Evolutionary conservation across 306 rosid genomes (phyloP), one percentile per base, ranked within the genome.

Genomic region (Trifolium fragiferum): DNA sequence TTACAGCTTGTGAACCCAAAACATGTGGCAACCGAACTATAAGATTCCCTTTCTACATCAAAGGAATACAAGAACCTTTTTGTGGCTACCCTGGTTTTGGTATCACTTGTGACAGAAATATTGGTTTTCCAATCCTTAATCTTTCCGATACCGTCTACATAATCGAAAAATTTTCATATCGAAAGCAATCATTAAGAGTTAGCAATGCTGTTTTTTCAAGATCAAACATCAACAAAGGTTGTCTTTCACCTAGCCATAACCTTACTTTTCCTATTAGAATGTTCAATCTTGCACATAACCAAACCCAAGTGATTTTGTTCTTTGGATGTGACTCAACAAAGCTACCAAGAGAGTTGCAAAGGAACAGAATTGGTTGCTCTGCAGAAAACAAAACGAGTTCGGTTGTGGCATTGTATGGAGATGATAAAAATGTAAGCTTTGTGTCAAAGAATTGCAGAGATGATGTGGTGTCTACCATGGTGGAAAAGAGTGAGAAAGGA

Each of bases 51-150:
- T 90, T 87, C 40, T 82, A 62, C 81, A 82, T 85, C 10, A 0
- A 30, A 11, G 77, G 73, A 15, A 9, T 0, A 27, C 87, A 89
- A 68, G 0, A 57, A 19, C 0, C 76, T 14, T 84, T 41, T 15
- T 86, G 94, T 20, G 97, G 97, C 0, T 84, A 55, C 72, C 90
- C 90, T 1, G 87, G 92, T 68, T 91, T 91, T 18, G 43, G 11
- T 0, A 14, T 91, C 70, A 30, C 76, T 18, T 91, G 97, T 73
- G 19, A 18, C 18, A 30, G 1, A 0, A 20, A 57, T 21, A 11
- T 0, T 21, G 84, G 55, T 51, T 27, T 51, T 54, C 84, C 90
- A 33, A 14, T 76, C 59, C 77, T 91, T 27, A 81, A 63, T 3
- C 38, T 91, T 33, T 55, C 72, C 2, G 60, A 44, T 5, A 35